These are phyloP conservation scores for Arabidopsis hybrid DNA, from an alignment of 441 rosid genomes.

Conservation along the genomic window DNA sequence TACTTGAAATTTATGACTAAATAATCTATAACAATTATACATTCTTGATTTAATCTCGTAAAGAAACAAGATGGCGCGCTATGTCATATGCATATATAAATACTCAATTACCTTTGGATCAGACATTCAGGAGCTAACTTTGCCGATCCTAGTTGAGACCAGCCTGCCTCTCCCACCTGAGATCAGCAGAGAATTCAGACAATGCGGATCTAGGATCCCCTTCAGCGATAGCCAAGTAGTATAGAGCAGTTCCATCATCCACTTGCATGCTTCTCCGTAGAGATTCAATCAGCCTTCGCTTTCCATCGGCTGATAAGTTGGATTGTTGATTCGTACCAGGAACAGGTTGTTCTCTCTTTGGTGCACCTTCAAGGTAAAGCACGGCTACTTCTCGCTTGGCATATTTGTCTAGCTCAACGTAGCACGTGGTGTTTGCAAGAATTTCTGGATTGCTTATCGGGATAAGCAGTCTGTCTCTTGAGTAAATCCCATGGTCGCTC, in stretches of 20 bases:
- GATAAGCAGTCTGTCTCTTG: constrained; percentile 86
- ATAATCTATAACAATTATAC: no score
- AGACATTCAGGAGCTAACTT: constrained; percentile 1
- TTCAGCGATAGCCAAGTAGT: constrained; percentile 78
- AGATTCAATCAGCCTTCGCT: constrained; percentile 67
- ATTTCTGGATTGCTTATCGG: constrained; percentile 71
- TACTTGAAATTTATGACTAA: neutral
- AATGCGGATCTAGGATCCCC: constrained; percentile 87
- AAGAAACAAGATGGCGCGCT: neutral
- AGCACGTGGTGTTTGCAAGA: constrained; percentile 68
- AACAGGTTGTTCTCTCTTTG: constrained; percentile 43
- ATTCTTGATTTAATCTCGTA: neutral
- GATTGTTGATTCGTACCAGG: constrained; percentile 40
- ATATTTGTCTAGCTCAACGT: constrained; percentile 76
- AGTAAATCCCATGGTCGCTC: constrained; percentile 90
- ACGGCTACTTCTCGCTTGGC: constrained; percentile 92
- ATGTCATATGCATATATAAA: neutral
- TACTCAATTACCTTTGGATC: neutral
- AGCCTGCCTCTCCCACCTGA: constrained; percentile 73
- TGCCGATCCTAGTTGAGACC: constrained; percentile 49
- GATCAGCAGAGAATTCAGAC: constrained; percentile 68
- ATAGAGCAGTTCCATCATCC: constrained; percentile 85
- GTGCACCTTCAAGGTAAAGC: constrained; percentile 74
- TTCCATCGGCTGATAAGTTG: constrained; percentile 59
- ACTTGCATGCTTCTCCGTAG: constrained; percentile 88